Evolutionary conservation across 371 early-diverging fungal species (phyloP).

Genomic region (Rhizopus stolonifer): DNA sequence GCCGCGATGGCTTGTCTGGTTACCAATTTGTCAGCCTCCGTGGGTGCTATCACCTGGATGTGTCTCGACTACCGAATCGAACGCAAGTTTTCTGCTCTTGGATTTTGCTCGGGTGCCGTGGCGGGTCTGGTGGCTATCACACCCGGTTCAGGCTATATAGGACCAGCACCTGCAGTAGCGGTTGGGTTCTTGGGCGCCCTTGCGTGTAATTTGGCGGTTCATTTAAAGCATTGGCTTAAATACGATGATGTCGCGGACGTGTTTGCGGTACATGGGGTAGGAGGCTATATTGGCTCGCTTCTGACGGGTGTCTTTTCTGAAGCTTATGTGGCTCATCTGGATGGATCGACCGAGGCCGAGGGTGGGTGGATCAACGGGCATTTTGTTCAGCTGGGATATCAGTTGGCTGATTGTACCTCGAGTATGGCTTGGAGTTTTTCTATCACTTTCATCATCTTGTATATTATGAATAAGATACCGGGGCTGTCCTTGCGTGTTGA

Average conservation of each 20-base stretch:
- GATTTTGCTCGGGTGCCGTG: slow-evolving; percentile 83
- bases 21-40: slow-evolving; percentile 73
- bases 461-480: slow-evolving; percentile 52
- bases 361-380: slow-evolving; percentile 72
- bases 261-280: slow-evolving; percentile 72
- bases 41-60: slow-evolving; percentile 76
- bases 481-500: slow-evolving; percentile 73
- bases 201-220: slow-evolving; percentile 63
- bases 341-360: slow-evolving; percentile 61
- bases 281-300: slow-evolving; percentile 69
- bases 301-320: slow-evolving; percentile 76
- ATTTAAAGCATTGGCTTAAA: slow-evolving; percentile 62
- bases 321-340: slow-evolving; percentile 55
- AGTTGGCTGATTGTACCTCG: slow-evolving; percentile 55
- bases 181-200: slow-evolving; percentile 67
- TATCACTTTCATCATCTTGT: slow-evolving; percentile 57
- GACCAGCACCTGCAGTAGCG: slow-evolving; percentile 66
- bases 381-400: slow-evolving; percentile 64
- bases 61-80: slow-evolving; percentile 64
- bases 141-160: slow-evolving; percentile 74
- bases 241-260: slow-evolving; percentile 80
- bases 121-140: slow-evolving; percentile 83
- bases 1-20: slow-evolving; percentile 72
- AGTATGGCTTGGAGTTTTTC: slow-evolving; percentile 65
- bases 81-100: slow-evolving; percentile 73